A percentile compares a stretch with the other conserved stretches of the same genome.
Evolutionary conservation across 2,329 filamentous ascomycete species (phyloP).

Genomic region (Chlorencoelia australis): DNA sequence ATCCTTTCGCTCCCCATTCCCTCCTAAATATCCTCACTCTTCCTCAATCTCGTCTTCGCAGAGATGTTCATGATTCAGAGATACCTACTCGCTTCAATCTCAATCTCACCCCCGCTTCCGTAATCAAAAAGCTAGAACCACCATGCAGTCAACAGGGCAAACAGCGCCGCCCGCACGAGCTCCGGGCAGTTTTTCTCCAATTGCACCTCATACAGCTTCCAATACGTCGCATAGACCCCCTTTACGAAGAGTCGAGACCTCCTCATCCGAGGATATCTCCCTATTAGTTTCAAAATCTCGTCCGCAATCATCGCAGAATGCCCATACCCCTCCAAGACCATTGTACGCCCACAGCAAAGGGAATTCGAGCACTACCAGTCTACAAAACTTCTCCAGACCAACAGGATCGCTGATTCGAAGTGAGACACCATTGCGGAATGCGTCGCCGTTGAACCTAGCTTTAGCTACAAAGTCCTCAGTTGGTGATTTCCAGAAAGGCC

Average conservation of each 20-base stretch:
- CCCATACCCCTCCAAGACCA: slow-evolving; percentile 32
- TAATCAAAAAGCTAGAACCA: slow-evolving; percentile 11
- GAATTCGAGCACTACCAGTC: slow-evolving; percentile 36
- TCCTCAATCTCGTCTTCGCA: neutral
- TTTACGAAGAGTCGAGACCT: slow-evolving; percentile 36
- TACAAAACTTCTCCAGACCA: slow-evolving; percentile 50
- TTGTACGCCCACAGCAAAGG: slow-evolving; percentile 39
- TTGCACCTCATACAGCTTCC: slow-evolving; percentile 25
- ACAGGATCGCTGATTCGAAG: slow-evolving; percentile 21
- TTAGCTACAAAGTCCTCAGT: slow-evolving; percentile 29
- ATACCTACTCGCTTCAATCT: slow-evolving; percentile 6
- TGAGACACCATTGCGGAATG: slow-evolving; percentile 23
- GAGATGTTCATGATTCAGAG: slow-evolving; percentile 3
- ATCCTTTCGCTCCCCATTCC: no score
- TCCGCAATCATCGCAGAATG: slow-evolving; percentile 37
- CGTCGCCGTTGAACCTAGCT: slow-evolving; percentile 35
- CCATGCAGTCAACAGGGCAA: slow-evolving; percentile 19
- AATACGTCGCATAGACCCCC: slow-evolving; percentile 27
- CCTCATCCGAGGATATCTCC: slow-evolving; percentile 36
- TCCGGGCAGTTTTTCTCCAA: slow-evolving; percentile 26
- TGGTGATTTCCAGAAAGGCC: slow-evolving; percentile 27
- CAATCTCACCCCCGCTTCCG: slow-evolving; percentile 7
- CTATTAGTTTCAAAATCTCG: slow-evolving; percentile 25
- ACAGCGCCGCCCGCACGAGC: slow-evolving; percentile 15
- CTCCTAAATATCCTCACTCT: no score